Base-by-base conservation (phyloP, 2,329 filamentous ascomycete species). In the Claviceps fusiformis region DNA sequence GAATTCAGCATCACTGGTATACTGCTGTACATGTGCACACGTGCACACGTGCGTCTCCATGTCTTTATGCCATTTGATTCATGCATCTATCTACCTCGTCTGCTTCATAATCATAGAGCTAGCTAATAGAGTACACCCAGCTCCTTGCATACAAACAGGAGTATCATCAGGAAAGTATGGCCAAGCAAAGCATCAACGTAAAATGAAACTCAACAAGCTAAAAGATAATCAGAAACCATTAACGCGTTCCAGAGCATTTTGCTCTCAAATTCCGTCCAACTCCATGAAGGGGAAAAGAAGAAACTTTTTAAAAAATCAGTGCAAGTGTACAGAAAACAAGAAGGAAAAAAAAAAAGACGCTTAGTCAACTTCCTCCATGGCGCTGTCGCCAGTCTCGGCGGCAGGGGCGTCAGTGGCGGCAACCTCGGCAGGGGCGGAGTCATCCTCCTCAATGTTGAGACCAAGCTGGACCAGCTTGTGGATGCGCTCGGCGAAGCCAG, bases 361-460 rank as follows among this genome's bases (percentile, higher is more conserved):
- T 79, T 95, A 98, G 82, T 98, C 93, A 71, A 98, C 93, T 84
- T 98, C 93, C 85, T 98, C 93, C 93, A 98, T 98, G 73, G 91
- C 86, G 78, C 87, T 95, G 83, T 95, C 90, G 65, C 85, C 86
- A 62, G 86, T 76, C 72, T 81, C 80, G 61, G 76, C 75, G 57
- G 72, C 75, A 59, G 74, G 69, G 50, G 71, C 72, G 73, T 86
- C 86, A 60, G 80, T 83, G 55, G 71, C 70, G 44, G 70, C 68
- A 56, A 78, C 78, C 65, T 80, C 81, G 54, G 78, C 80, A 58
- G 84, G 79, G 55, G 81, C 80, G 56, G 83, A 81, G 75, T 95
- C 90, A 56, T 87, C 83, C 78, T 96, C 92, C 65, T 97, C 92
- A 61, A 98, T 88, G 82, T 97, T 96, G 71, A 98, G 80, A 66